These are phyloP conservation scores for Pleurotus cornucopiae DNA, from an alignment of 768 basidiomycete genomes.

Conservation along the genomic window DNA sequence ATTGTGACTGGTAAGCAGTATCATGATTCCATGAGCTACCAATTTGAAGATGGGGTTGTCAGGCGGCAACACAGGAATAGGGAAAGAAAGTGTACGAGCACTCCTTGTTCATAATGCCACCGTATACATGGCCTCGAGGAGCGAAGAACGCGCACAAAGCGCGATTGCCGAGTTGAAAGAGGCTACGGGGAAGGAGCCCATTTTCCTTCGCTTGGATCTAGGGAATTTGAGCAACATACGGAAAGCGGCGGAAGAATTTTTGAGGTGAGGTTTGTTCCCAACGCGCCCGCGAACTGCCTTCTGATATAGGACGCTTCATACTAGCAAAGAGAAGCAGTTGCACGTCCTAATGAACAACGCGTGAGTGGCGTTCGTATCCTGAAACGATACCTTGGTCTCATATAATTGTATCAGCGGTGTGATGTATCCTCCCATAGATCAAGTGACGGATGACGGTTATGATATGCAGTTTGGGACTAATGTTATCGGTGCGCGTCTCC, in stretches of 20 bases:
- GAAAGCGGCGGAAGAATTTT: slow-evolving; percentile 28
- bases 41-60: neutral
- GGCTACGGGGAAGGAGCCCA: slow-evolving; percentile 31
- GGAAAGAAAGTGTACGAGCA: slow-evolving; percentile 27
- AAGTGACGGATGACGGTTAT: slow-evolving; percentile 23
- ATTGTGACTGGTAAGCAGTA: slow-evolving; percentile 23
- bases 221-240: slow-evolving; percentile 30
- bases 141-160: slow-evolving; percentile 23
- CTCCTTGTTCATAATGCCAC: slow-evolving; percentile 30
- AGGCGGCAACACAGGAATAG: slow-evolving; percentile 36
- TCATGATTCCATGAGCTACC: too few relatives aligned
- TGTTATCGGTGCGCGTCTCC: slow-evolving; percentile 16
- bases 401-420: slow-evolving; percentile 16
- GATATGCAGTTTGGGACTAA: slow-evolving; percentile 22
- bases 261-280: slow-evolving; percentile 12
- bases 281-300: too few relatives aligned
- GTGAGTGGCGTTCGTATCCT: slow-evolving; percentile 19
- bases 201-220: slow-evolving; percentile 34
- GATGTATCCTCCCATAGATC: slow-evolving; percentile 21
- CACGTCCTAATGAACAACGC: slow-evolving; percentile 47
- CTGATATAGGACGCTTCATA: neutral
- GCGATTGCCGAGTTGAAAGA: slow-evolving; percentile 30
- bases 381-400: too few relatives aligned
- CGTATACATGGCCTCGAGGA: slow-evolving; percentile 37
- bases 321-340: slow-evolving; percentile 35